Conservation (phyloP, 495 filamentous ascomycete genomes). For the Aspergillus ellipticus region DNA sequence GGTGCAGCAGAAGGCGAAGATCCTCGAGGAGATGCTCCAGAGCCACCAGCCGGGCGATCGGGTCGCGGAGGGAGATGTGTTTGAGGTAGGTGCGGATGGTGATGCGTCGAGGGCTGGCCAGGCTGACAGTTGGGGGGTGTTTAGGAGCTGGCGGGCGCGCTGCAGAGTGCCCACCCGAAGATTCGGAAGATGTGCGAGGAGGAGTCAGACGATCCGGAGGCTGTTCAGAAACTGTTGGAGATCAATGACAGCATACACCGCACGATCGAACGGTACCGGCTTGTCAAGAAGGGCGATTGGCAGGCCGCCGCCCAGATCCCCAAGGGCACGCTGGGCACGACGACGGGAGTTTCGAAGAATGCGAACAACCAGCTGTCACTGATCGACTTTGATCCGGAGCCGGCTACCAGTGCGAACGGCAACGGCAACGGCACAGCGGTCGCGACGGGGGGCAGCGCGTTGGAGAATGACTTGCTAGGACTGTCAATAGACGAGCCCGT, state of each 20-base stretch:
- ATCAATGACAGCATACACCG: constrained; percentile 99
- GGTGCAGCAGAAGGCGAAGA: constrained; percentile 85
- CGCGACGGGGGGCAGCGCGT: constrained; percentile 35
- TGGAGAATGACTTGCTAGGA: constrained; percentile 67
- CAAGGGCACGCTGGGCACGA: constrained; percentile 72
- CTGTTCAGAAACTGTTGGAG: constrained; percentile 89
- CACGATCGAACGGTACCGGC: constrained; percentile 89
- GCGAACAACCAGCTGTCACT: constrained; percentile 83
- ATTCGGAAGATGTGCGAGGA: constrained; percentile 99
- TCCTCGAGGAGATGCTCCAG: constrained; percentile 90
- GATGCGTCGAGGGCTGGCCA: neutral
- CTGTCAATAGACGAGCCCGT: constrained; percentile 59
- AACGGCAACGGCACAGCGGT: constrained; percentile 49
- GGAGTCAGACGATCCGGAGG: constrained; percentile 93
- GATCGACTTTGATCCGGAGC: constrained; percentile 80
- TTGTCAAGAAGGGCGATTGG: constrained; percentile 89
- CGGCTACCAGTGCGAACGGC: constrained; percentile 34
- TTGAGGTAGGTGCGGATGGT: constrained; percentile 54
- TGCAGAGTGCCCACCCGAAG: constrained; percentile 94
- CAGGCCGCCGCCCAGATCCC: constrained; percentile 83
- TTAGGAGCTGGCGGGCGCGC: constrained; percentile 81
- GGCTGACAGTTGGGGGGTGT: neutral
- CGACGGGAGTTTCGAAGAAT: constrained; percentile 67
- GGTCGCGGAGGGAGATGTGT: constrained; percentile 87
- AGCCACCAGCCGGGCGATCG: constrained; percentile 76